Percentiles rank a stretch among this genome's conserved stretches.
Evolutionary conservation across 345 rosid species (phyloP).

Genomic region (Eucalyptus sp.): DNA sequence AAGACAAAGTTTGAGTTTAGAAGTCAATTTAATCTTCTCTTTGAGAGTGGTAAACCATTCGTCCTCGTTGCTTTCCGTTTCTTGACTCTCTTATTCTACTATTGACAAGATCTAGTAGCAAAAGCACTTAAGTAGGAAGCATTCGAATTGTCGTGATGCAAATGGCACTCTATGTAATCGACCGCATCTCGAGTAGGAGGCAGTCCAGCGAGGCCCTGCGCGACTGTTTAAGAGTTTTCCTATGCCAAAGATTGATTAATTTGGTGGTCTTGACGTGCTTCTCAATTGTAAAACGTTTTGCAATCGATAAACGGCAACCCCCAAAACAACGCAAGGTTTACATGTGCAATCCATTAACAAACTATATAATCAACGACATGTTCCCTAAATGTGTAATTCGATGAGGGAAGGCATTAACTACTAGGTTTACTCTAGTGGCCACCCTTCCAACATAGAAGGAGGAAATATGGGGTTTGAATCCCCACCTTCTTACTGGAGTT

Average conservation of each 20-base stretch:
- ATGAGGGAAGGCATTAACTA: not conserved
- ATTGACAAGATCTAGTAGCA: not conserved
- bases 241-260: not conserved
- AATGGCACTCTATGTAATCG: not conserved
- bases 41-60: not conserved
- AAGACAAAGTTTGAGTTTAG: not conserved
- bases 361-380: not conserved
- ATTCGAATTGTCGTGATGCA: not conserved
- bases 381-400: not conserved
- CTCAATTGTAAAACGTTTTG: not conserved
- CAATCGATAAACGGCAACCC: not conserved
- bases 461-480: no score
- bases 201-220: not conserved
- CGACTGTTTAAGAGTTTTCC: not conserved
- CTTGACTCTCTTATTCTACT: not conserved
- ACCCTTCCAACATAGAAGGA: no score
- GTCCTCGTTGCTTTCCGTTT: not conserved
- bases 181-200: not conserved
- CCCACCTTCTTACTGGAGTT: rapidly evolving
- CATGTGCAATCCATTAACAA: not conserved
- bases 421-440: no score
- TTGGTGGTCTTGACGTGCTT: not conserved
- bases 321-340: not conserved
- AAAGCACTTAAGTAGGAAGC: not conserved
- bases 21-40: not conserved